These are phyloP conservation scores for Puya raimondii DNA, from an alignment of 176 grass and related monocot genomes.

Conservation along the genomic window DNA sequence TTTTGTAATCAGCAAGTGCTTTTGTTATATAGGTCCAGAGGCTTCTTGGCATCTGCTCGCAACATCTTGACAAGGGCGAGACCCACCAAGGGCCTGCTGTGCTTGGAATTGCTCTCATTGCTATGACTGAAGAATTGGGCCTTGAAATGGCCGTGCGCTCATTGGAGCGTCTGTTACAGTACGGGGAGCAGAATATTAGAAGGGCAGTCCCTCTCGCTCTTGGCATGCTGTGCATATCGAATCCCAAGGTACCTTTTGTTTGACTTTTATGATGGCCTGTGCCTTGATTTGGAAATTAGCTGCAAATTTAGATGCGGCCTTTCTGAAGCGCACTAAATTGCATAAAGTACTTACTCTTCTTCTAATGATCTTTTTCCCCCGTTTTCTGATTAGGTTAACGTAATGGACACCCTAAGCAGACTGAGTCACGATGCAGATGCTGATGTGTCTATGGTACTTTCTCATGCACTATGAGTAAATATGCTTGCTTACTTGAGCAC, in stretches of 20 bases:
- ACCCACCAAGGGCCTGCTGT: constrained; percentile 98
- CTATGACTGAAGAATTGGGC: constrained; percentile 96
- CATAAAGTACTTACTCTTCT: background rate
- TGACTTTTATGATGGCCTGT: background rate
- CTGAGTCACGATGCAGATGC: constrained; percentile 95
- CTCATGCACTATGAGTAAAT: background rate
- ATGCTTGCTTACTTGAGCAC: background rate
- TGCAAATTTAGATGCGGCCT: too few relatives aligned
- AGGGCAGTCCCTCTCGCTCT: constrained; percentile 91
- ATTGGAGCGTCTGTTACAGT: constrained; percentile 84
- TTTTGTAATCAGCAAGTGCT: background rate
- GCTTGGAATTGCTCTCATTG: constrained; percentile 92
- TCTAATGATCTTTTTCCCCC: constrained; percentile 2
- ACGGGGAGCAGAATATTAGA: constrained; percentile 98
- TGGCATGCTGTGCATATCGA: constrained; percentile 89
- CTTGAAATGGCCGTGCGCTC: constrained; percentile 81
- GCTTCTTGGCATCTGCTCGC: constrained; percentile 76
- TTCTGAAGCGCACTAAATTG: background rate
- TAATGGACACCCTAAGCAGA: constrained; percentile 98
- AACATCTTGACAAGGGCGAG: constrained; percentile 93
- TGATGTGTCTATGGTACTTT: constrained; percentile 83
- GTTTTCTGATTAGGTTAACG: constrained; percentile 58
- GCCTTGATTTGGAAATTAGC: too few relatives aligned
- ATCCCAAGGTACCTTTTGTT: constrained; percentile 57
- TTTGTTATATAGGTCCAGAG: constrained; percentile 64